These are phyloP conservation scores for Hamigera avellanea DNA, from an alignment of 495 filamentous ascomycete genomes.

Conservation along the genomic window DNA sequence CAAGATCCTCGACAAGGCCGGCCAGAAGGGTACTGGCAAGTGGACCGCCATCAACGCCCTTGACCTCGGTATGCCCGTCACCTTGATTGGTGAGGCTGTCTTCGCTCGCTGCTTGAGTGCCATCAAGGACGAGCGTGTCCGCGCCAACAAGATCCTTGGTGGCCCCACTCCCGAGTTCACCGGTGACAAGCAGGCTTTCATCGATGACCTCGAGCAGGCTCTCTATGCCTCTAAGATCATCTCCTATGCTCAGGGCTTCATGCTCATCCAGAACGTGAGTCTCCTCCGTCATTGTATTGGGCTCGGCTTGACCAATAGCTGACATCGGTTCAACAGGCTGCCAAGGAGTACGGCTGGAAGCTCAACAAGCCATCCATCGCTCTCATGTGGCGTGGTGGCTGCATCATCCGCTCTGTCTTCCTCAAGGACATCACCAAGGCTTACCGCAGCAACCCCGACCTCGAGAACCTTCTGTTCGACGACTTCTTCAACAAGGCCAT, in stretches of 20 bases:
- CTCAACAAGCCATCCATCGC: constrained; percentile 99
- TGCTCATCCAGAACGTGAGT: constrained; percentile 96
- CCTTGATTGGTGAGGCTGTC: constrained; percentile 93
- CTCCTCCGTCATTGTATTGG: background rate
- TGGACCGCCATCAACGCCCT: constrained; percentile 99
- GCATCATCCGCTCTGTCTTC: constrained; percentile 99
- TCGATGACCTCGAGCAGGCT: constrained; percentile 95
- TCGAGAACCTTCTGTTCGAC: constrained; percentile 96
- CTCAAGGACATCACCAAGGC: constrained; percentile 97
- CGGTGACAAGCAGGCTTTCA: constrained; percentile 83
- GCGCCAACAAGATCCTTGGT: constrained; percentile 66
- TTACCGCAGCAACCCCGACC: constrained; percentile 86
- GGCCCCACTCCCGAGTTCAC: constrained; percentile 70
- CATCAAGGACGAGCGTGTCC: constrained; percentile 84
- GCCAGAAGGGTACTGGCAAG: constrained; percentile 99
- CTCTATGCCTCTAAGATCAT: constrained; percentile 99
- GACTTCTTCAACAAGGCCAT: constrained; percentile 99
- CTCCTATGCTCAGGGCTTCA: constrained; percentile 98
- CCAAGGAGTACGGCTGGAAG: constrained; percentile 94
- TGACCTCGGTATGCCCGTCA: constrained; percentile 97
- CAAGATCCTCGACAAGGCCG: constrained; percentile 97
- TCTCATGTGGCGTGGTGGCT: constrained; percentile 99
- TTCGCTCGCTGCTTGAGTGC: constrained; percentile 89
- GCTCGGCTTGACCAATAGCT: constrained; percentile 1
- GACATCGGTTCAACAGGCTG: constrained; percentile 46